Conservation (phyloP, 352 stramenopile genomes). For the Aphanomyces cochlioides region DNA sequence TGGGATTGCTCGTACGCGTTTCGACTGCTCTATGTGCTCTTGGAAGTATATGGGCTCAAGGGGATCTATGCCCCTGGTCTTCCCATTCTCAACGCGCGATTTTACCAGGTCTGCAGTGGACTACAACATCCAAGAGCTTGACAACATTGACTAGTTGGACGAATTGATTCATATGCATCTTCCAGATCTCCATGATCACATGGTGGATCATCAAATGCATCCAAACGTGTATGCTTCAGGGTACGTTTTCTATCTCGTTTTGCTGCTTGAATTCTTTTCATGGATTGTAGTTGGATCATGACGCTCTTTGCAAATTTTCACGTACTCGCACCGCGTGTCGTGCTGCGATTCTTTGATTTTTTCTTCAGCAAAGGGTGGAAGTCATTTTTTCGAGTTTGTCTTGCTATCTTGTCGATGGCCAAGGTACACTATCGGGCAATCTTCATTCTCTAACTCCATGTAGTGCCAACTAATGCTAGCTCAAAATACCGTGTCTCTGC, state of each 20-base stretch:
- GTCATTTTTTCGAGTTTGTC: slow-evolving; percentile 21
- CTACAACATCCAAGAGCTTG: no score
- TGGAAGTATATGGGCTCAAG: slow-evolving; percentile 23
- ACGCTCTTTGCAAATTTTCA: slow-evolving; percentile 29
- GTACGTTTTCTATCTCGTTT: background rate
- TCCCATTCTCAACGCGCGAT: slow-evolving; percentile 21
- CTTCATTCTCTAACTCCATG: background rate
- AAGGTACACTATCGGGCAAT: background rate
- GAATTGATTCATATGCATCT: slow-evolving; percentile 25
- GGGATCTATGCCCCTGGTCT: slow-evolving; percentile 25
- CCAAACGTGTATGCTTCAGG: slow-evolving; percentile 25
- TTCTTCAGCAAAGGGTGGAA: slow-evolving; percentile 29
- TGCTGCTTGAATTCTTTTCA: background rate
- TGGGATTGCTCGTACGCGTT: slow-evolving; percentile 30
- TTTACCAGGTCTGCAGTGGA: slow-evolving; percentile 23
- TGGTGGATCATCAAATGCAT: slow-evolving; percentile 23
- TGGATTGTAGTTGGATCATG: slow-evolving; percentile 14
- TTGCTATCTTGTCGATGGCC: slow-evolving; percentile 14
- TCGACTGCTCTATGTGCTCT: slow-evolving; percentile 22
- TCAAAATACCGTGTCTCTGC: slow-evolving; percentile 3
- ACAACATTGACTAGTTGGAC: background rate
- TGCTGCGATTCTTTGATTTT: slow-evolving; percentile 27
- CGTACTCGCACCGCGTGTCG: slow-evolving; percentile 8
- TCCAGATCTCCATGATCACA: slow-evolving; percentile 24
- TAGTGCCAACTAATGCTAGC: slow-evolving; percentile 21